Conservation (phyloP, 495 filamentous ascomycete species). For the Penicillium taxi region DNA sequence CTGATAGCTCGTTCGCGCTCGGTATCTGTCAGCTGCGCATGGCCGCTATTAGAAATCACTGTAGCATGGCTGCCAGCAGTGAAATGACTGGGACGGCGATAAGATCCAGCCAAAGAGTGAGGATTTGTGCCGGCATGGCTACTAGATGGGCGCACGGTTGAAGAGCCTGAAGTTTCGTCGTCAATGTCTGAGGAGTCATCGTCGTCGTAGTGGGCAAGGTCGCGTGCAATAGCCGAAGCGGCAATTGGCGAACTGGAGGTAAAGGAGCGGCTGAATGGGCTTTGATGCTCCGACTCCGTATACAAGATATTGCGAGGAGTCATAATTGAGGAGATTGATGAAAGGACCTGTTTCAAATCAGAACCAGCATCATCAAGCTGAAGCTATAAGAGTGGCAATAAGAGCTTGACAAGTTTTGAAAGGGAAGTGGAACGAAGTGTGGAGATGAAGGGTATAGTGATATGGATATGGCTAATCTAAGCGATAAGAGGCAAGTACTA, state of each 20-base stretch:
- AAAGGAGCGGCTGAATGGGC: constrained; percentile 32
- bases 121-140: constrained; percentile 27
- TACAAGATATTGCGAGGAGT: constrained; percentile 16
- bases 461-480: no score
- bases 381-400: no score
- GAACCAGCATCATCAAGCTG: constrained; percentile 11
- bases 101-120: constrained; percentile 59
- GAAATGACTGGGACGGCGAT: constrained; percentile 58
- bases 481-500: no score
- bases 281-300: constrained; percentile 18
- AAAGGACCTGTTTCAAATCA: constrained; percentile 3
- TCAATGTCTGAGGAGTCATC: constrained; percentile 38
- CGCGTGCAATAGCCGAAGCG: constrained; percentile 59
- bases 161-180: constrained; percentile 42
- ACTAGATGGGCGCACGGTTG: constrained; percentile 38
- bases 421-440: no score
- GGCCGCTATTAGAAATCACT: constrained; percentile 32
- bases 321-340: constrained; percentile 10
- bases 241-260: constrained; percentile 56
- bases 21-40: constrained; percentile 49
- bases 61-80: constrained; percentile 51
- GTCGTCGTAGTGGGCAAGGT: constrained; percentile 52
- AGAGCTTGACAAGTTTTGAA: no score
- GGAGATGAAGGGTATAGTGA: no score
- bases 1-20: constrained; percentile 57